Conservation (phyloP, 176 grass and related monocot species). For the Zizania latifolia region DNA sequence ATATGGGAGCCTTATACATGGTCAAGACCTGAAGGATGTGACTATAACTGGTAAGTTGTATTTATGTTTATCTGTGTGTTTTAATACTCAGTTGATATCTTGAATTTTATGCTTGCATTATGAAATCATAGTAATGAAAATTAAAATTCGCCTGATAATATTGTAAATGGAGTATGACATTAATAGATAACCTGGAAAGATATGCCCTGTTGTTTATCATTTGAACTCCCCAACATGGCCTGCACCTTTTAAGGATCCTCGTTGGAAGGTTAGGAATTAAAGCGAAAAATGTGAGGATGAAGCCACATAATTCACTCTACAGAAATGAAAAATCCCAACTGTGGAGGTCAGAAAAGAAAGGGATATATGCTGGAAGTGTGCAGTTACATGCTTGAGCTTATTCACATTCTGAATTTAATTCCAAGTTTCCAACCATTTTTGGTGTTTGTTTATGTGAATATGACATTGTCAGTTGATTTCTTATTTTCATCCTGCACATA, state of each 20-base stretch:
- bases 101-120: not conserved
- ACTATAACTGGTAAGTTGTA: conserved; percentile 70
- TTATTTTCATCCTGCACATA: not conserved
- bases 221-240: not conserved
- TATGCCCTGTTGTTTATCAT: not conserved
- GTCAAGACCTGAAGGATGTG: conserved; percentile 76
- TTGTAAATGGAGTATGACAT: not conserved
- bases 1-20: conserved; percentile 96
- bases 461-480: not conserved
- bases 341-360: not conserved
- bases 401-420: conserved; percentile 4
- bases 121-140: conserved; percentile 8
- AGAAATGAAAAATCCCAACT: not conserved
- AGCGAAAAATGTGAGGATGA: not conserved
- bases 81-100: not conserved
- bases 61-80: conserved; percentile 17
- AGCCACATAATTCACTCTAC: not conserved
- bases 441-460: not conserved
- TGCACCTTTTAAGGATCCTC: not conserved
- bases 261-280: no score
- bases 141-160: not conserved
- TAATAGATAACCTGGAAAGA: not conserved
- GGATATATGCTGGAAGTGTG: not conserved
- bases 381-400: not conserved
- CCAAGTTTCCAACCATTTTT: not conserved